These are phyloP conservation scores for Zostera marina DNA, from an alignment of 116 monocot species.

Conservation along the genomic window DNA sequence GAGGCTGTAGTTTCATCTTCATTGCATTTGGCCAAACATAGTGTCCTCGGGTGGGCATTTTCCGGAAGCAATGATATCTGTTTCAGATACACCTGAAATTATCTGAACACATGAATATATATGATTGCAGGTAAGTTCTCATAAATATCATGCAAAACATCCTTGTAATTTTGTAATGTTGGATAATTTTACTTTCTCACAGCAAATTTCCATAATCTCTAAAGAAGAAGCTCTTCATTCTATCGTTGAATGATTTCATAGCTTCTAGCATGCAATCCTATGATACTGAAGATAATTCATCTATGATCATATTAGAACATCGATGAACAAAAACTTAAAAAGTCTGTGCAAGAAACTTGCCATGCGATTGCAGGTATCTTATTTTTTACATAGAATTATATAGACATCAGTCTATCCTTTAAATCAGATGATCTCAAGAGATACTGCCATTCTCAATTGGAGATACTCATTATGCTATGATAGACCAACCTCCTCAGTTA, in stretches of 20 bases:
- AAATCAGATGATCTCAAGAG: too few species aligned
- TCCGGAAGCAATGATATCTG: slow-evolving; percentile 99
- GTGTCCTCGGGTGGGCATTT: slow-evolving; percentile 95
- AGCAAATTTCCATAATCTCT: slow-evolving; percentile 96
- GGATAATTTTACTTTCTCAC: slow-evolving; percentile 21
- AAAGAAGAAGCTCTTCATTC: slow-evolving; percentile 95
- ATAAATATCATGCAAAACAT: background rate
- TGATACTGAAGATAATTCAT: slow-evolving; percentile 16
- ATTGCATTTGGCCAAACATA: slow-evolving; percentile 90
- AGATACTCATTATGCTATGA: too few species aligned
- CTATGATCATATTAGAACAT: slow-evolving; percentile 44
- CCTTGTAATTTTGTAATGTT: too few species aligned
- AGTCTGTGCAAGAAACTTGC: slow-evolving; percentile 92
- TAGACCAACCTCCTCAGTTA: too few species aligned
- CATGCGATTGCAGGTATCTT: too few species aligned
- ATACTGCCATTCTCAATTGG: too few species aligned
- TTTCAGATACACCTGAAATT: slow-evolving; percentile 98
- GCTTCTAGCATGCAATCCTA: slow-evolving; percentile 9
- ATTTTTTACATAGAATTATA: too few species aligned
- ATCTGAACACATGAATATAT: slow-evolving; percentile 99
- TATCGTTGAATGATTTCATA: slow-evolving; percentile 75
- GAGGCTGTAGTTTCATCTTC: slow-evolving; percentile 97
- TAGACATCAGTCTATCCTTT: too few species aligned
- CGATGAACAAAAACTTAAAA: slow-evolving; percentile 98
- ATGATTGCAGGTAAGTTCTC: slow-evolving; percentile 59